phyloP scores from a whole-genome alignment of 2,329 filamentous ascomycete genomes.

The Pochonia chlamydosporia region DNA sequence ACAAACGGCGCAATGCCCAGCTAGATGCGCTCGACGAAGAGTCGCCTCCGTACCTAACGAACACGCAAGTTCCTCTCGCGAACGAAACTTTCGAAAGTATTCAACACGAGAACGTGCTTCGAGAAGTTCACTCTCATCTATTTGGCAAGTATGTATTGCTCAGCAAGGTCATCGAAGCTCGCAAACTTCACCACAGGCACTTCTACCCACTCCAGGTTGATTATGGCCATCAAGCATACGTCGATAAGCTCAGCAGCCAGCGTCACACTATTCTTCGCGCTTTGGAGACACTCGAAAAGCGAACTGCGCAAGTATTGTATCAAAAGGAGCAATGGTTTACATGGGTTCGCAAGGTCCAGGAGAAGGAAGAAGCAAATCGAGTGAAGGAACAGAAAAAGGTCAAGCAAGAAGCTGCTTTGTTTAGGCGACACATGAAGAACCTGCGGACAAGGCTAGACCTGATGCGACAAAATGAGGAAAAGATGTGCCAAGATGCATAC shows the following conservation, averaged over 20 bases:
- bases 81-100: conserved; percentile 17
- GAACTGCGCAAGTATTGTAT: conserved; percentile 14
- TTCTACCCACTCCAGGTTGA: conserved; percentile 18
- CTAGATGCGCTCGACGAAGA: conserved; percentile 15
- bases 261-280: conserved; percentile 14
- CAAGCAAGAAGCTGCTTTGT: conserved; percentile 18
- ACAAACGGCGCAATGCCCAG: conserved; percentile 19
- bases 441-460: conserved; percentile 14
- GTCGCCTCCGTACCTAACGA: conserved; percentile 11
- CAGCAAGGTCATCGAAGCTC: conserved; percentile 18
- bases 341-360: conserved; percentile 18
- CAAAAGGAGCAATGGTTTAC: conserved; percentile 18
- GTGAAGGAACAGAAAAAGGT: conserved; percentile 23
- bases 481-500: conserved; percentile 20
- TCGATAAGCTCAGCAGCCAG: conserved; percentile 19
- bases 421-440: conserved; percentile 19
- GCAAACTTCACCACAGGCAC: conserved; percentile 18
- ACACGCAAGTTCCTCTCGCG: conserved; percentile 11
- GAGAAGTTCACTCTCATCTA: conserved; percentile 15
- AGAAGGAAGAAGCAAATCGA: conserved; percentile 16
- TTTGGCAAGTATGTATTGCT: conserved; percentile 17
- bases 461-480: conserved; percentile 18
- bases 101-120: conserved; percentile 8
- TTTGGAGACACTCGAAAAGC: conserved; percentile 13
- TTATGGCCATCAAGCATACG: conserved; percentile 19